Evolutionary conservation across 805 yeast species (phyloP).

Genomic region (Saccharomycopsis amapae): DNA sequence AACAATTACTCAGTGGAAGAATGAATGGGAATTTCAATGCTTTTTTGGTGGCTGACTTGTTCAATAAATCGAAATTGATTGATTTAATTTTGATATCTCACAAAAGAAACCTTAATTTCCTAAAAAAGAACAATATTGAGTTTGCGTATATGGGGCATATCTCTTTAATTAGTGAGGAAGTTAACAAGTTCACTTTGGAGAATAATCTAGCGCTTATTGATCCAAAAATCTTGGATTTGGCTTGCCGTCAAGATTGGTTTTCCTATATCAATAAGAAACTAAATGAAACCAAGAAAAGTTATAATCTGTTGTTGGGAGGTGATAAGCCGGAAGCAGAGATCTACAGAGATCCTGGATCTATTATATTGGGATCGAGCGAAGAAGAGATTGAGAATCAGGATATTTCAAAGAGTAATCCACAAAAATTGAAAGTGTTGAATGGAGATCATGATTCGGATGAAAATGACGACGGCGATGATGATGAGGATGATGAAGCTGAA

Average conservation of each 20-base stretch:
- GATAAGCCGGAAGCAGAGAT: constrained; percentile 3
- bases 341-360: constrained; percentile 16
- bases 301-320: constrained; percentile 15
- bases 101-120: constrained; percentile 10
- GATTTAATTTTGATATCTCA: constrained; percentile 14
- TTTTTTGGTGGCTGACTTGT: constrained; percentile 55
- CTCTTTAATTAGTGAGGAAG: constrained; percentile 20
- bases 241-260: constrained; percentile 13
- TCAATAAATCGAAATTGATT: constrained; percentile 6
- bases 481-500: not conserved
- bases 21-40: constrained; percentile 81
- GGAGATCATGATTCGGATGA: not conserved
- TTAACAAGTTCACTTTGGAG: constrained; percentile 14
- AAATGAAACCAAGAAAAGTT: constrained; percentile 14
- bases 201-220: constrained; percentile 7
- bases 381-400: constrained; percentile 18
- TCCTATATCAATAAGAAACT: constrained; percentile 12
- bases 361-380: constrained; percentile 15
- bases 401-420: constrained; percentile 14
- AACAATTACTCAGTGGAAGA: constrained; percentile 86
- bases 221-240: constrained; percentile 7
- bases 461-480: not conserved
- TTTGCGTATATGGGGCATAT: constrained; percentile 87
- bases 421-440: constrained; percentile 9
- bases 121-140: constrained; percentile 8